Evolutionary conservation across 805 yeast species (phyloP), one percentile per base, ranked within the genome.

Genomic region (Ogataea kodamae): DNA sequence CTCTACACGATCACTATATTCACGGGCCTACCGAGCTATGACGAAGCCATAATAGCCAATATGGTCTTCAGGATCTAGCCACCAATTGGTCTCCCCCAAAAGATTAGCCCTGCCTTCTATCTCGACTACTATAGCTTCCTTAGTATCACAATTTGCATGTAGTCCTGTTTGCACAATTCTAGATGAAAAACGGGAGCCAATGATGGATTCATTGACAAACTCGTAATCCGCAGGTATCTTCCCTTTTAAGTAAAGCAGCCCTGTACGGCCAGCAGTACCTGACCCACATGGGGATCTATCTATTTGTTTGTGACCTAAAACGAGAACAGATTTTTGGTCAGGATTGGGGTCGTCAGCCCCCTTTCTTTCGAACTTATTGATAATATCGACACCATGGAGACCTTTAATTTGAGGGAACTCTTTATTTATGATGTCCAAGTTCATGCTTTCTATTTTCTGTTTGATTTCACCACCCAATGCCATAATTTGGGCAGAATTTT

Each of bases 211-310:
- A 34, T 53, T 53, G 11, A 46, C 45, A 28, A 43, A 45, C 2
- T 7, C 23, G 13, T 38, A 6, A 1, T 40, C 34, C 2, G 17
- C 18, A 1, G 29, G 11, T 4, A 49, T 18, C 15, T 27, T 17
- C 2, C 43, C 43, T 13, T 45, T 42, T 18, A 52, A 31, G 20
- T 33, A 50, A 5, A 50, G 38, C 19, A 40, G 44, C 0, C 54
- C 54, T 3, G 45, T 39, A 21, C 55, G 37, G 3, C 57, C 58
- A 5, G 56, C 54, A 2, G 58, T 52, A 9, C 55, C 53, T 2
- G 57, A 52, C 9, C 58, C 58, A 39, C 54, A 49, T 1, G 58
- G 54, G 2, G 58, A 54, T 12, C 58, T 27, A 32, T 54, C 59
- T 9, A 54, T 35, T 32, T 52, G 57, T 30, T 49, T 52, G 9